A percentile compares a stretch with the other conserved stretches of the same genome.
These are phyloP conservation scores for Leishmania lainsoni DNA, from an alignment of 208 protist species.

Conservation along the genomic window DNA sequence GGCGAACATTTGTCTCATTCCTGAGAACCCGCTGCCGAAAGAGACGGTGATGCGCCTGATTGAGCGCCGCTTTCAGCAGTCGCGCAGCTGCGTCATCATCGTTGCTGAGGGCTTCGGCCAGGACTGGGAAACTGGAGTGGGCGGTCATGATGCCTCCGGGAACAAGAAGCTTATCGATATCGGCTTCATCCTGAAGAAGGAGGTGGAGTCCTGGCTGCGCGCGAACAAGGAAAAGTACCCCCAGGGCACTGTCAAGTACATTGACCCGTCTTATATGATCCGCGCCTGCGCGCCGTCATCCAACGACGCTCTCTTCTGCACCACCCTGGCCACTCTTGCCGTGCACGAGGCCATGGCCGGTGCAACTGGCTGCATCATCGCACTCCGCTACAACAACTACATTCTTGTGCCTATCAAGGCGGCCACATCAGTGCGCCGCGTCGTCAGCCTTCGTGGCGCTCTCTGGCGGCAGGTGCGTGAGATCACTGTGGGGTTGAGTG, in stretches of 20 bases:
- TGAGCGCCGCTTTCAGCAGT: conserved; percentile 75
- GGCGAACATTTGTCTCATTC: conserved; percentile 93
- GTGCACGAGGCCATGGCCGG: conserved; percentile 92
- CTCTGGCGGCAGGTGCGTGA: conserved; percentile 91
- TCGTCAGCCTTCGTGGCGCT: conserved; percentile 74
- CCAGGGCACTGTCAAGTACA: conserved; percentile 91
- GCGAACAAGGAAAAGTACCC: conserved; percentile 69
- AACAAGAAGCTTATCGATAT: conserved; percentile 94
- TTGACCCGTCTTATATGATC: conserved; percentile 97
- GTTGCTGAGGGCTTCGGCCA: conserved; percentile 96
- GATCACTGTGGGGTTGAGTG: conserved; percentile 85
- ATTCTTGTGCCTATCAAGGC: conserved; percentile 90
- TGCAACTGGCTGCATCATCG: conserved; percentile 87
- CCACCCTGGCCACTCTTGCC: conserved; percentile 83
- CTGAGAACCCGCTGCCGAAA: conserved; percentile 88
- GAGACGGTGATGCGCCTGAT: conserved; percentile 84
- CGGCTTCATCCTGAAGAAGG: conserved; percentile 88
- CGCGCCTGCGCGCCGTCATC: conserved; percentile 90
- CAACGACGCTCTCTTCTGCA: conserved; percentile 91
- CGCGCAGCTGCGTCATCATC: conserved; percentile 91
- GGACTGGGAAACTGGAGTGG: conserved; percentile 64
- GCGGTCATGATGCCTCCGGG: conserved; percentile 89
- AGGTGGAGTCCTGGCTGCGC: conserved; percentile 82
- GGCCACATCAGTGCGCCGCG: conserved; percentile 84
- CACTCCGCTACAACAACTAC: conserved; percentile 92